phyloP scores from a whole-genome alignment of 192 early-diverging fungal species.

The Lunasporangiospora selenospora region DNA sequence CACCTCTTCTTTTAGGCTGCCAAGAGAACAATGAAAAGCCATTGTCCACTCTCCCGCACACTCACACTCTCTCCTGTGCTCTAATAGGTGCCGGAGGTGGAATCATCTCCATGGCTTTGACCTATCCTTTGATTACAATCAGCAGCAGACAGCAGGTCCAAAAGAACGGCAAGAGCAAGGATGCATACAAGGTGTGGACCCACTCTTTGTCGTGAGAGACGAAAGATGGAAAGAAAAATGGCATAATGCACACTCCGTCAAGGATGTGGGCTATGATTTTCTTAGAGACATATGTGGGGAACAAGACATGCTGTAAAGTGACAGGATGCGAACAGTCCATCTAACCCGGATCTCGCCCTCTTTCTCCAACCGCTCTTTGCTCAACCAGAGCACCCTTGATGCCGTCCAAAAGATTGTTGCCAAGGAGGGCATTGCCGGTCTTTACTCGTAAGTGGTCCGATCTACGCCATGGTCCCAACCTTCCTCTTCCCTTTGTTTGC shows the following conservation, averaged over 20 bases:
- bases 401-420: slow-evolving; percentile 88
- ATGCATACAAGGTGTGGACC: slow-evolving; percentile 65
- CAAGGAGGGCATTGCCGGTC: slow-evolving; percentile 85
- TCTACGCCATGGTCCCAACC: not conserved
- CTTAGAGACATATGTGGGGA: too few relatives aligned
- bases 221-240: not conserved
- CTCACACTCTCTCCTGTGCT: not conserved
- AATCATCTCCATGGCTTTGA: slow-evolving; percentile 91
- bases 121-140: slow-evolving; percentile 88
- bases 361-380: not conserved
- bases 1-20: too few relatives aligned
- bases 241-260: too few relatives aligned
- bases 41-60: too few relatives aligned
- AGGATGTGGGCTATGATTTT: too few relatives aligned
- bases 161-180: slow-evolving; percentile 62
- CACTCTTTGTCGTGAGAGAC: not conserved
- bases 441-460: slow-evolving; percentile 81
- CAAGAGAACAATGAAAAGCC: too few relatives aligned
- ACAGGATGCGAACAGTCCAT: slow-evolving; percentile 1
- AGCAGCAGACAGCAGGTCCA: slow-evolving; percentile 85
- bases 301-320: slow-evolving; percentile 22
- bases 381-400: slow-evolving; percentile 64
- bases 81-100: slow-evolving; percentile 81
- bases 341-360: not conserved
- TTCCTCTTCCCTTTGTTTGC: too few relatives aligned